Evolutionary conservation across 495 filamentous ascomycete genomes (phyloP).

Genomic region (Penicillium soppii): DNA sequence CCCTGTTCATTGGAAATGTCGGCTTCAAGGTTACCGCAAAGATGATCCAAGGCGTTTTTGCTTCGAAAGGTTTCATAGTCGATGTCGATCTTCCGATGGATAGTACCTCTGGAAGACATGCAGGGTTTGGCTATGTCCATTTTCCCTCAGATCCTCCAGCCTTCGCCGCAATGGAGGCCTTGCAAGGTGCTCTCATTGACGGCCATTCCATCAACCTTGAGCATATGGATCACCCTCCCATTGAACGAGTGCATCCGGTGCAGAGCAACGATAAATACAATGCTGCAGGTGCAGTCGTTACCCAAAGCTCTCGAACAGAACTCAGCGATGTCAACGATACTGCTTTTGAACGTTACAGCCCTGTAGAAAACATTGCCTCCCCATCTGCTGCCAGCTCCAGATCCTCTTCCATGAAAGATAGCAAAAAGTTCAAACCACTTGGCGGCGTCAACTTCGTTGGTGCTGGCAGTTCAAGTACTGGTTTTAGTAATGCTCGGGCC

Average conservation of each 20-base stretch:
- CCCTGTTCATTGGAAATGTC: conserved; percentile 91
- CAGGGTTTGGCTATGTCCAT: conserved; percentile 90
- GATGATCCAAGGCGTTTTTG: conserved; percentile 71
- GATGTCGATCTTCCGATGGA: conserved; percentile 86
- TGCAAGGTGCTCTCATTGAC: conserved; percentile 74
- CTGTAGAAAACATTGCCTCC: neutral
- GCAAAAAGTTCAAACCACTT: no score
- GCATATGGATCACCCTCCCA: conserved; percentile 55
- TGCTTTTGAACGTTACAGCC: neutral
- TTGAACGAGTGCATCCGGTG: conserved; percentile 14
- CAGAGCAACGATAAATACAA: neutral
- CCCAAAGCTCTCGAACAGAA: neutral
- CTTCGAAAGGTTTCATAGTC: conserved; percentile 65
- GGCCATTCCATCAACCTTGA: conserved; percentile 87
- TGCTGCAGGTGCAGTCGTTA: neutral
- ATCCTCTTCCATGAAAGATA: no score
- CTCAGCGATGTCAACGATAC: neutral
- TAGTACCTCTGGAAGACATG: conserved; percentile 71
- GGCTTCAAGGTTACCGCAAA: conserved; percentile 78
- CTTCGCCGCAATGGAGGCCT: conserved; percentile 66
- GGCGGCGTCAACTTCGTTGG: conserved; percentile 20
- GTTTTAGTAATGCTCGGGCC: neutral
- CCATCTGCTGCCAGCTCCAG: neutral
- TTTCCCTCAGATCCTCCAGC: conserved; percentile 77
- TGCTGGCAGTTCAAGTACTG: neutral